Evolutionary conservation across 2,329 filamentous ascomycete genomes (phyloP), one percentile per base, ranked within the genome.

Genomic region (Sclerotinia glacialis): DNA sequence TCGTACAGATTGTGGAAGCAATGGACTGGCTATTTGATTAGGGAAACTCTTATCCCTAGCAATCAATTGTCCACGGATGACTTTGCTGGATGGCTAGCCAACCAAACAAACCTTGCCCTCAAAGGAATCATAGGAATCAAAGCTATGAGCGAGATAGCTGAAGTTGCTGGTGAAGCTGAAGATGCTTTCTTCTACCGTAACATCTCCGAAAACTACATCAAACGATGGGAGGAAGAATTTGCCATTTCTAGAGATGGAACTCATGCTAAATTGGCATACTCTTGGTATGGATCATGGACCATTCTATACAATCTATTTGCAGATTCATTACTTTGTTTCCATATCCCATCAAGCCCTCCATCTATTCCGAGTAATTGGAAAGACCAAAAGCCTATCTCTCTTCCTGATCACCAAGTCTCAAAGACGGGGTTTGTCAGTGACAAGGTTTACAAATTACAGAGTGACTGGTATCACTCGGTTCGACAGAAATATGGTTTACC

Each of bases 401-500:
- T 64, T 16, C 37, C 52, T 12, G 49, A 65, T 31, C 28, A 61
- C 8, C 60, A 58, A 37, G 56, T 37, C 62, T 76, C 71, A 37
- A 78, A 66, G 77, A 79, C 71, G 62, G 79, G 78, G 78, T 92
- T 95, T 77, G 88, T 96, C 60, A 89, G 91, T 1, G 84, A 89
- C 70, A 83, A 83, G 73, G 84, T 96, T 72, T 96, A 96, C 81
- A 85, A 86, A 72, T 86, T 88, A 70, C 91, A 96, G 76, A 93
- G 89, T 56, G 82, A 88, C 67, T 96, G 90, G 91, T 96, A 96
- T 79, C 82, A 85, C 69, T 83, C 85, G 18, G 91, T 94, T 12
- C 85, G 91, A 71, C 91, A 96, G 76, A 87, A 85, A 73, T 96
- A 94, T 77, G 92, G 92, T 1, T 79, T 96, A 4, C 92, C 92